Evolutionary conservation across 768 basidiomycete species (phyloP).

Genomic region (Tephrocybe sp.): DNA sequence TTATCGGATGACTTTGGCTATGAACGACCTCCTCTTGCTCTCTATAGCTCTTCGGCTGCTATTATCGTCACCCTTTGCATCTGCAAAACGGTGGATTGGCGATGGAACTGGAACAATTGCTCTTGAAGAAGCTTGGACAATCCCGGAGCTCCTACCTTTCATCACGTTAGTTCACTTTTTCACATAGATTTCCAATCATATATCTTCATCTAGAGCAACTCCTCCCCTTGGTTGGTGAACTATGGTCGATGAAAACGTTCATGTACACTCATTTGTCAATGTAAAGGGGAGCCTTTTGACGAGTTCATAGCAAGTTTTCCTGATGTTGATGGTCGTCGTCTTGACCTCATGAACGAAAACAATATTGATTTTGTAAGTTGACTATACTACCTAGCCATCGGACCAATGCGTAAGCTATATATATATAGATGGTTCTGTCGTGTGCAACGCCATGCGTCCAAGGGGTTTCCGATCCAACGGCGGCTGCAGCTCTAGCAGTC

Average conservation of each 20-base stretch:
- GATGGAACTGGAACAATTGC: slow-evolving; percentile 36
- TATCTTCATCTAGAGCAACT: slow-evolving; percentile 3
- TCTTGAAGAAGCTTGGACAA: slow-evolving; percentile 42
- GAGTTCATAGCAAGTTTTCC: slow-evolving; percentile 33
- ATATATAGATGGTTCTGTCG: slow-evolving; percentile 41
- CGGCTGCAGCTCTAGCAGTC: slow-evolving; percentile 33
- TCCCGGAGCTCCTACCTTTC: slow-evolving; percentile 28
- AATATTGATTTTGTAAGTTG: slow-evolving; percentile 35
- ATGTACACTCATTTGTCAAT: not conserved
- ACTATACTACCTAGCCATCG: no score
- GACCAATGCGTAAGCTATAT: no score
- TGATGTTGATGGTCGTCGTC: slow-evolving; percentile 38
- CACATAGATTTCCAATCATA: not conserved
- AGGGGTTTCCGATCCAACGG: slow-evolving; percentile 33
- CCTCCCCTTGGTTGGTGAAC: slow-evolving; percentile 23
- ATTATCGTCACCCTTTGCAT: no score
- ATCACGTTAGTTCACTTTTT: slow-evolving; percentile 21
- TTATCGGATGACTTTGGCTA: no score
- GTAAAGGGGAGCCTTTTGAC: slow-evolving; percentile 27
- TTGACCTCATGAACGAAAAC: slow-evolving; percentile 35
- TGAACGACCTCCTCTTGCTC: no score
- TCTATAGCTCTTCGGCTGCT: no score
- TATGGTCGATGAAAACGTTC: not conserved
- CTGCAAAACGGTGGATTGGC: slow-evolving; percentile 27
- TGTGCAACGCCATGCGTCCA: slow-evolving; percentile 39